phyloP scores from a whole-genome alignment of 2,329 filamentous ascomycete species.

The Diaporthe citrichinensis region DNA sequence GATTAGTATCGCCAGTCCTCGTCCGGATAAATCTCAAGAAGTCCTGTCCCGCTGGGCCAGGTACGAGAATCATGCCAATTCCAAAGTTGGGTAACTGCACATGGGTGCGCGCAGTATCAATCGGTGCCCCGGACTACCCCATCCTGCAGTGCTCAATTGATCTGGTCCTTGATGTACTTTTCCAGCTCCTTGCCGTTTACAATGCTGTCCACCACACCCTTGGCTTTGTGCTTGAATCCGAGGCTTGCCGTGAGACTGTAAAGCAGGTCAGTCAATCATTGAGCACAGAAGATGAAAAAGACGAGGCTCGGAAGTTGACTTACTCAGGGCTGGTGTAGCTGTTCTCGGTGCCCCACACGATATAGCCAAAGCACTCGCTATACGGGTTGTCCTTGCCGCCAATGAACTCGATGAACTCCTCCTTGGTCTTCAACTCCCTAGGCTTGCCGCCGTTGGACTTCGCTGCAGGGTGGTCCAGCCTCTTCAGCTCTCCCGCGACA shows the following conservation, averaged over 20 bases:
- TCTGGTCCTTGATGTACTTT: conserved; percentile 37
- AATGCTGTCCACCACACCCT: conserved; percentile 42
- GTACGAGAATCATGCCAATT: neutral
- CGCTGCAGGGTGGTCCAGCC: conserved; percentile 34
- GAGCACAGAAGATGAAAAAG: neutral
- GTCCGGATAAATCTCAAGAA: neutral
- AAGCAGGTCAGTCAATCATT: neutral
- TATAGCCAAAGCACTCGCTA: conserved; percentile 37
- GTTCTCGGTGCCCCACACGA: conserved; percentile 40
- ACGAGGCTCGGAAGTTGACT: neutral
- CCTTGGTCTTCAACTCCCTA: conserved; percentile 25
- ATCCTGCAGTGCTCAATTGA: neutral
- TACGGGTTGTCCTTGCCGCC: conserved; percentile 38
- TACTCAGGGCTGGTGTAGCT: conserved; percentile 42
- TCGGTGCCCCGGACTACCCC: no score
- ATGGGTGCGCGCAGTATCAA: no score
- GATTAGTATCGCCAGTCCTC: neutral
- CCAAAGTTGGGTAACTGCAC: neutral
- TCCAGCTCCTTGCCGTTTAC: conserved; percentile 40
- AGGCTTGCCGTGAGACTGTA: conserved; percentile 34
- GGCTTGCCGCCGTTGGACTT: conserved; percentile 35
- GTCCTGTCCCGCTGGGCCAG: neutral
- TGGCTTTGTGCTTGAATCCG: conserved; percentile 40
- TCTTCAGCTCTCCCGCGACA: conserved; percentile 38
- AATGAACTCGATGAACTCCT: conserved; percentile 40